phyloP scores from a whole-genome alignment of 2,329 filamentous ascomycete species.

The Hypomyces perniciosus region DNA sequence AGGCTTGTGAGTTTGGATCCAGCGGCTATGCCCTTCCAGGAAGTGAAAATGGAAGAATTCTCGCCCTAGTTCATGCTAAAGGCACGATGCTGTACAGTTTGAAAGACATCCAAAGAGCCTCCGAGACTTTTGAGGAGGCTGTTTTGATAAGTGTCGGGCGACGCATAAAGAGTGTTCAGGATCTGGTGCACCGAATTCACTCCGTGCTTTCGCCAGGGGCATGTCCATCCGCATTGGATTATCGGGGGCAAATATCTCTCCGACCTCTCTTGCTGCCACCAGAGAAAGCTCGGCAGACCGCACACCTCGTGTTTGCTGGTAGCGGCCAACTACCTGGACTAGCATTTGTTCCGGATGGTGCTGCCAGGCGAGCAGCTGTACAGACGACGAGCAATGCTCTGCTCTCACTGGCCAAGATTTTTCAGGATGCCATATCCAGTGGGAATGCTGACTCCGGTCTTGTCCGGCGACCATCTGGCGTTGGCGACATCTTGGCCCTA shows the following conservation, averaged over 20 bases:
- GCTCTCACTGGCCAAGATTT: constrained; percentile 92
- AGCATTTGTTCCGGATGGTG: constrained; percentile 61
- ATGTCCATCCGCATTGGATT: constrained; percentile 10
- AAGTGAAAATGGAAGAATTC: constrained; percentile 83
- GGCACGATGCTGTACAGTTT: constrained; percentile 96
- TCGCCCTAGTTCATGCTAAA: constrained; percentile 93
- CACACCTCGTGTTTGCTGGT: constrained; percentile 72
- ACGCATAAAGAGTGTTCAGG: constrained; percentile 62
- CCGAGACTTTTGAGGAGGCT: constrained; percentile 88
- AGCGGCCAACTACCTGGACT: constrained; percentile 76
- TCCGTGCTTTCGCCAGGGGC: constrained; percentile 50
- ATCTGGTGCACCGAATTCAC: constrained; percentile 74
- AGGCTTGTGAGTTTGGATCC: constrained; percentile 26
- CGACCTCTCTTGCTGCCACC: constrained; percentile 72
- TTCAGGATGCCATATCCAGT: constrained; percentile 89
- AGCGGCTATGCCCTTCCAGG: constrained; percentile 75
- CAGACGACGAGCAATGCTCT: constrained; percentile 95
- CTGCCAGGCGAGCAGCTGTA: constrained; percentile 71
- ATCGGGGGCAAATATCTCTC: constrained; percentile 8
- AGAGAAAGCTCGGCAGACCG: constrained; percentile 75
- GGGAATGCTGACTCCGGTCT: constrained; percentile 50
- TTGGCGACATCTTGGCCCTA: constrained; percentile 86
- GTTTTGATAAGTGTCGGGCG: constrained; percentile 81
- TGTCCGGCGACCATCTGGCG: constrained; percentile 62
- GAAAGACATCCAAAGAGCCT: constrained; percentile 74